Base-by-base conservation (phyloP, 805 yeast species). In the Yamadazyma ubonensis region DNA sequence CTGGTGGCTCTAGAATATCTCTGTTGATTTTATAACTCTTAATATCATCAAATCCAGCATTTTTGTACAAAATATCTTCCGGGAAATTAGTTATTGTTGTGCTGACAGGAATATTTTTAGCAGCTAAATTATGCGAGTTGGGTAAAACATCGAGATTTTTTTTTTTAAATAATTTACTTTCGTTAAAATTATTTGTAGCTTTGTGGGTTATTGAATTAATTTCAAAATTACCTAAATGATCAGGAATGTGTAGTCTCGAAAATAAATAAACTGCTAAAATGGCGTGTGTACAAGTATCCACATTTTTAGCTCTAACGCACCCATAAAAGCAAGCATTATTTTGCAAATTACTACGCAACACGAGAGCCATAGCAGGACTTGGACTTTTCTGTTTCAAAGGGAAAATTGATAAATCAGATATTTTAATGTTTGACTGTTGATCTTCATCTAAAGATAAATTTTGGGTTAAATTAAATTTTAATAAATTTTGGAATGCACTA, bases 201-300 rank as follows among this genome's bases (percentile, higher is more conserved):
- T 44, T 10, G 5, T 31, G 23, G 18, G 20, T 21, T 31, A 14
- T 19, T n/a, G 21, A 16, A 39, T 37, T 3, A 23, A 50, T 36
- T 36, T 56, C 61, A 10, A 51, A 25, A 5, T 51, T 36, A 27
- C 57, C 61, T 33, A 46, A 49, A 9, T 26, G 53, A 37, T 59
- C 62, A 2, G 58, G 53, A 5, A 61, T 44, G 38, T 61, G 67
- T 31, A 58, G 57, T 20, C 65, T 35, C 17, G 52, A 43, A 32
- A 61, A 61, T 17, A 61, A 49, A 37, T 61, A 61, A 8, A 52
- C 43, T 3, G 63, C 48, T n/a, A 61, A 36, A 2, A 58, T 54
- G 6, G 55, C 50, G 30, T 53, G 59, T 6, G 58, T 58, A 40
- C 67, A 61, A 16, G 49, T 43, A 41, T 59, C 61, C 11, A 58